Conservation (phyloP, 192 early-diverging fungal genomes). For the Cladochytrium replicatum region DNA sequence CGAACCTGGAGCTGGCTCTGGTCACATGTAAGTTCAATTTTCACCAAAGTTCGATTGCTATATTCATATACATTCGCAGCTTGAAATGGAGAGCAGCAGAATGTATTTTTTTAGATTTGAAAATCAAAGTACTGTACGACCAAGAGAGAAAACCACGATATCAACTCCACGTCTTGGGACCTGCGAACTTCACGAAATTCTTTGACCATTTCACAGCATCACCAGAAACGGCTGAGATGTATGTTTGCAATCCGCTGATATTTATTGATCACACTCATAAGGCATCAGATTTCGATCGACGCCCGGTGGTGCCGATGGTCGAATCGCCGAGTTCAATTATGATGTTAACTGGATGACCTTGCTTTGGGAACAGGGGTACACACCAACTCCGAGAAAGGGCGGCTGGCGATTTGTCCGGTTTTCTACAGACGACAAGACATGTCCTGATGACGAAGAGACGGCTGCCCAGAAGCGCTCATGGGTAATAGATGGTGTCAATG, state of each 20-base stretch:
- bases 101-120: conserved; percentile 75
- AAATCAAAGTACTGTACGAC: conserved; percentile 16
- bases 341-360: conserved; percentile 15
- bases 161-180: not conserved
- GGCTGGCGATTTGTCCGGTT: not conserved
- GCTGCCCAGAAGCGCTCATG: conserved; percentile 54
- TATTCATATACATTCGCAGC: conserved; percentile 24
- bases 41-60: not conserved
- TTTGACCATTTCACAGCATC: conserved; percentile 3
- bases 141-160: conserved; percentile 7
- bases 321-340: conserved; percentile 16
- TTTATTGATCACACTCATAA: not conserved
- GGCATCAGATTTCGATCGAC: conserved; percentile 14
- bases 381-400: not conserved
- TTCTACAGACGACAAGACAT: conserved; percentile 62
- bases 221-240: not conserved
- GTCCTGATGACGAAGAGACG: conserved; percentile 55
- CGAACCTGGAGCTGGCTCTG: conserved; percentile 50
- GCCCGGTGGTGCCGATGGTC: conserved; percentile 11
- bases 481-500: conserved; percentile 61
- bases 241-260: not conserved
- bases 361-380: conserved; percentile 15
- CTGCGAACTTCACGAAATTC: not conserved
- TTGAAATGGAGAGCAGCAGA: conserved; percentile 80
- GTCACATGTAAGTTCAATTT: conserved; percentile 45